Base-by-base conservation (phyloP, 139 green algal genomes). In the Zygnema cylindricum region DNA sequence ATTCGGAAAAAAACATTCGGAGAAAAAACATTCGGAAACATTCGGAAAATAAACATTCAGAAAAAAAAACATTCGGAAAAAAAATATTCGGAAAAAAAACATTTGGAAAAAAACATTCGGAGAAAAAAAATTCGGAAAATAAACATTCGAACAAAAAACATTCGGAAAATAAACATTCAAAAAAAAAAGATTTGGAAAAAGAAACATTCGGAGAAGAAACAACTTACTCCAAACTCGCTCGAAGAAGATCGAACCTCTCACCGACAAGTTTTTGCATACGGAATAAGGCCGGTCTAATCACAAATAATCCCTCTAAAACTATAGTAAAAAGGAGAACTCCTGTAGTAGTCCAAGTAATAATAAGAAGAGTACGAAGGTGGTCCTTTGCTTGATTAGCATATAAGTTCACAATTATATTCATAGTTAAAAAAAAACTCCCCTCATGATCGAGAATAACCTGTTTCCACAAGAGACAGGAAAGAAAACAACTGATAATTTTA, bases 171-270 rank as follows among this genome's bases (percentile, higher is more conserved):
- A n/a, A n/a, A n/a, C n/a, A n/a, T n/a, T n/a, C n/a, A n/a, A n/a
- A n/a, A n/a, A n/a, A n/a, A n/a, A n/a, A n/a, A n/a, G n/a, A n/a
- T n/a, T n/a, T n/a, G n/a, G n/a, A n/a, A n/a, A n/a, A n/a, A n/a
- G n/a, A 63, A 63, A 63, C 16, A 16, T 25, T 63, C 7, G 49
- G 16, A 25, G 49, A 63, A 63, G 16, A 63, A 16, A 63, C 49
- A n/a, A 88, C 82, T 85, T 55, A 88, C 82, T 54, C 82, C 3
- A 88, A 41, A 73, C 82, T 88, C 25, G 55, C 55, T 30, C 35
- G 82, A 2, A 88, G 82, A 25, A 88, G 82, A 73, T 84, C 82
- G 54, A 88, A 88, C 39, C 82, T 55, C 82, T 88, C 81, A 2
- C 1, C 3, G 2, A 86, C 81, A 23, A 86, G 38, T 39, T 40